Percentiles rank a stretch among this genome's conserved stretches.
Evolutionary conservation across 805 yeast genomes (phyloP).

Genomic region (Alloascoidea africana): DNA sequence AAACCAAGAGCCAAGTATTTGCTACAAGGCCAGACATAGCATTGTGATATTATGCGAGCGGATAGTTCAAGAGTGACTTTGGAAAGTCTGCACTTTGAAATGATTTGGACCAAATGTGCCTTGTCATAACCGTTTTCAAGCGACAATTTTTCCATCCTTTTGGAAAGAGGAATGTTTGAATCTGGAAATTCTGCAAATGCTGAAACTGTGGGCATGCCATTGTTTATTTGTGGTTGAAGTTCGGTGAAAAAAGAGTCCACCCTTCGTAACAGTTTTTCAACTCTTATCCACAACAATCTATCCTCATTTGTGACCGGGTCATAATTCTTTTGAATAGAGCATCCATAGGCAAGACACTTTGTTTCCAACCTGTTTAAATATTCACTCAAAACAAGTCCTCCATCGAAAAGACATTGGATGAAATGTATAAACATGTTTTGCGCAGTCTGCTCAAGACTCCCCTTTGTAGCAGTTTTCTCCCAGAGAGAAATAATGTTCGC

Average conservation of each 20-base stretch:
- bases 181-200: not conserved
- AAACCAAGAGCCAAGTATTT: not conserved
- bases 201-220: not conserved
- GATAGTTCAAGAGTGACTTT: not conserved
- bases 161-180: too few relatives aligned
- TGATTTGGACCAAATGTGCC: not conserved
- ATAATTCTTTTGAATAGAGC: too few relatives aligned
- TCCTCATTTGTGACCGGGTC: not conserved
- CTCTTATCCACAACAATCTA: not conserved
- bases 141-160: too few relatives aligned
- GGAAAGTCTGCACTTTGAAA: not conserved
- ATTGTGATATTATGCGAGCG: not conserved
- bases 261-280: not conserved
- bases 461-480: constrained; percentile 16
- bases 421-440: constrained; percentile 18
- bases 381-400: constrained; percentile 15
- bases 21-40: not conserved
- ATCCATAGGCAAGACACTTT: not conserved
- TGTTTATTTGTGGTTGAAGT: not conserved
- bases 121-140: not conserved
- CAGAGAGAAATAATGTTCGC: constrained; percentile 22
- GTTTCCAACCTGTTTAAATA: constrained; percentile 6
- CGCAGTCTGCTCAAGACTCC: constrained; percentile 15
- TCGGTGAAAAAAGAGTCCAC: not conserved
- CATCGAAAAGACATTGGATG: constrained; percentile 18